Percentiles rank a stretch among this genome's conserved stretches.
phyloP scores from a whole-genome alignment of 768 basidiomycete species.

The Amanita fuliginea region DNA sequence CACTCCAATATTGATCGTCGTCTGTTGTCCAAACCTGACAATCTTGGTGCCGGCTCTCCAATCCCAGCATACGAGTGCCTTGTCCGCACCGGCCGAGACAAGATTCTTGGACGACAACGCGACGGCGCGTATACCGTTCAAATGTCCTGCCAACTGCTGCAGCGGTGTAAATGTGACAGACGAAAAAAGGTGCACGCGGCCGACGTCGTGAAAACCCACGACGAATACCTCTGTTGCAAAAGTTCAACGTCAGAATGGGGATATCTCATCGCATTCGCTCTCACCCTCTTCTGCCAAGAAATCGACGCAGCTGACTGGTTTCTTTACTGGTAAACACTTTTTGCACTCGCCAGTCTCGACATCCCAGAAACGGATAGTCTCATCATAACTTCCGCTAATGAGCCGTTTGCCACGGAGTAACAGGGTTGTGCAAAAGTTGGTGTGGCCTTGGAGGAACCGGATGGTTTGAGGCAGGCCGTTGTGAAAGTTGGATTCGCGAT shows the following conservation, averaged over 20 bases:
- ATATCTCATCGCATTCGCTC: neutral
- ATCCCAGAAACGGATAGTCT: constrained; percentile 91
- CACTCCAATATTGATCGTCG: constrained; percentile 84
- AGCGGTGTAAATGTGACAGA: constrained; percentile 76
- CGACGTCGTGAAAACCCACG: constrained; percentile 88
- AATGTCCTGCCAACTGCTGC: constrained; percentile 75
- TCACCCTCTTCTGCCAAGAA: constrained; percentile 59
- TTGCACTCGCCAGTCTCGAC: constrained; percentile 50
- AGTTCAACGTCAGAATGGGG: neutral
- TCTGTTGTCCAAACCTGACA: constrained; percentile 87
- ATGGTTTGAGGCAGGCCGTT: constrained; percentile 67
- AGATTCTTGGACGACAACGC: constrained; percentile 78
- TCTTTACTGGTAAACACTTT: constrained; percentile 76
- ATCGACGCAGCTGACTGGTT: constrained; percentile 85
- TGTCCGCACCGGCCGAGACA: constrained; percentile 72
- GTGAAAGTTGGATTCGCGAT: constrained; percentile 78
- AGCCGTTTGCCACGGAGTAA: constrained; percentile 67
- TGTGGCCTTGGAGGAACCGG: constrained; percentile 74
- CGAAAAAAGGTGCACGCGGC: constrained; percentile 83
- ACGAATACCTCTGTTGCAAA: constrained; percentile 59
- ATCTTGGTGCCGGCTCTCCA: constrained; percentile 86
- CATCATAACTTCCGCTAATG: constrained; percentile 87
- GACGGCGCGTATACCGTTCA: constrained; percentile 85
- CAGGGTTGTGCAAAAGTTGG: constrained; percentile 80
- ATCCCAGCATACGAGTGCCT: constrained; percentile 81